phyloP scores from a whole-genome alignment of 179 eudicot genomes.

The Beta macrorhiza region DNA sequence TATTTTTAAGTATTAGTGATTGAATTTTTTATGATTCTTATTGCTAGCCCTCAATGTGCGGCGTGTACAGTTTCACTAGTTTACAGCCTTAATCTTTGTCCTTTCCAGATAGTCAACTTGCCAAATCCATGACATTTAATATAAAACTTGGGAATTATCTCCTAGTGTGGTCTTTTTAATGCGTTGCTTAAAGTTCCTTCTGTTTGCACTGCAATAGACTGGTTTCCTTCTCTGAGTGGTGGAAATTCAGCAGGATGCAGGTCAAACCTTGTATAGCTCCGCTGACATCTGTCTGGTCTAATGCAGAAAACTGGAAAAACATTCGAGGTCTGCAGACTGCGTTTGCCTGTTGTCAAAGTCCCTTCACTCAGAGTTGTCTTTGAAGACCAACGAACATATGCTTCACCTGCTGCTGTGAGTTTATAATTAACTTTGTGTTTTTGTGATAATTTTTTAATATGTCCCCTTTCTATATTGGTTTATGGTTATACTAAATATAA shows the following conservation, averaged over 20 bases:
- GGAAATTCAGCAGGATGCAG: not conserved
- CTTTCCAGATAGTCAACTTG: constrained; percentile 1
- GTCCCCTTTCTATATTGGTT: constrained; percentile 2
- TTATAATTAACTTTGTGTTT: constrained; percentile 7
- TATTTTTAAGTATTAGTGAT: not conserved
- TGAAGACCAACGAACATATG: constrained; percentile 96
- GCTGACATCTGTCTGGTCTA: constrained; percentile 17
- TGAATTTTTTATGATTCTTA: not conserved
- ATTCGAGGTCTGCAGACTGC: constrained; percentile 76
- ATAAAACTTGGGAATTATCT: not conserved
- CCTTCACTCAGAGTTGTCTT: constrained; percentile 70
- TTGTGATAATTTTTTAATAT: constrained; percentile 5
- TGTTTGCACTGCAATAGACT: constrained; percentile 8
- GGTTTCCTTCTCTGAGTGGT: not conserved
- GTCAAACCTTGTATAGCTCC: not conserved
- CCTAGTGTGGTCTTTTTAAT: not conserved
- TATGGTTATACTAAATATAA: not conserved
- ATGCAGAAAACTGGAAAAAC: constrained; percentile 86
- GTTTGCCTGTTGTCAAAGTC: constrained; percentile 75
- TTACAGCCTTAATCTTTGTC: not conserved
- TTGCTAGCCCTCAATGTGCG: constrained; percentile 2
- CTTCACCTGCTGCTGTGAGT: constrained; percentile 91
- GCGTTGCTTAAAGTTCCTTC: not conserved
- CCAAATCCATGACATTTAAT: not conserved
- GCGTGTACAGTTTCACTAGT: constrained; percentile 12